A percentile compares a stretch with the other conserved stretches of the same genome.
Evolutionary conservation across 345 rosid genomes (phyloP).

Genomic region (Erysimum cheiranthoides): DNA sequence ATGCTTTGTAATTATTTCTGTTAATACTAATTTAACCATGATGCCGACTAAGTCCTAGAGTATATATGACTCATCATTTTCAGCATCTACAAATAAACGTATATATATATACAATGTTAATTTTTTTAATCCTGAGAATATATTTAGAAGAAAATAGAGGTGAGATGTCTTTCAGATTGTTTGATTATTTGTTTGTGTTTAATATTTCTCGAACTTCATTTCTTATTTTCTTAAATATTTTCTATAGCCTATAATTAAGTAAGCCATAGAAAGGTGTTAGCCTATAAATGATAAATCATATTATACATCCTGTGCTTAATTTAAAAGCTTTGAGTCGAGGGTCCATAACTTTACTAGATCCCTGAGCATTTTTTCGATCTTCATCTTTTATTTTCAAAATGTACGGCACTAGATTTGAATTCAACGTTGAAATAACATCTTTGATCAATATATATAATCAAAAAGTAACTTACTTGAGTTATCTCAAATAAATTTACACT

Average conservation of each 20-base stretch:
- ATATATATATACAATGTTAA: neutral
- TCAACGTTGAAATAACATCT: neutral
- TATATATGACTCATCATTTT: slow-evolving; percentile 25
- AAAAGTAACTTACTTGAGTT: slow-evolving; percentile 9
- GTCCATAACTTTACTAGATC: neutral
- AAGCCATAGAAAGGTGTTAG: neutral
- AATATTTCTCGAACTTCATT: neutral
- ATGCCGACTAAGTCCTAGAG: neutral
- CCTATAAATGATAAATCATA: neutral
- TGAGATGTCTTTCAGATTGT: slow-evolving; percentile 3
- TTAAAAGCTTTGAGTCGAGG: neutral
- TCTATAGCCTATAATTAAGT: neutral
- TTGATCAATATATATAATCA: neutral
- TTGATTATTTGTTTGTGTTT: neutral
- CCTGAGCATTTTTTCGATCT: neutral
- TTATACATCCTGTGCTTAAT: neutral
- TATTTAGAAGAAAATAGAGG: neutral
- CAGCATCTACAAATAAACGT: slow-evolving; percentile 16
- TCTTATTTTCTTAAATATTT: neutral
- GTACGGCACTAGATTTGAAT: neutral
- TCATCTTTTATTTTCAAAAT: too few species aligned
- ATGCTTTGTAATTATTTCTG: slow-evolving; percentile 16
- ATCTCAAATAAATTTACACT: slow-evolving; percentile 13
- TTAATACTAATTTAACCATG: slow-evolving; percentile 29
- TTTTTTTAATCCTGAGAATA: neutral